Base-by-base conservation (phyloP, 2,329 filamentous ascomycete species). In the Epichloe typhina region DNA sequence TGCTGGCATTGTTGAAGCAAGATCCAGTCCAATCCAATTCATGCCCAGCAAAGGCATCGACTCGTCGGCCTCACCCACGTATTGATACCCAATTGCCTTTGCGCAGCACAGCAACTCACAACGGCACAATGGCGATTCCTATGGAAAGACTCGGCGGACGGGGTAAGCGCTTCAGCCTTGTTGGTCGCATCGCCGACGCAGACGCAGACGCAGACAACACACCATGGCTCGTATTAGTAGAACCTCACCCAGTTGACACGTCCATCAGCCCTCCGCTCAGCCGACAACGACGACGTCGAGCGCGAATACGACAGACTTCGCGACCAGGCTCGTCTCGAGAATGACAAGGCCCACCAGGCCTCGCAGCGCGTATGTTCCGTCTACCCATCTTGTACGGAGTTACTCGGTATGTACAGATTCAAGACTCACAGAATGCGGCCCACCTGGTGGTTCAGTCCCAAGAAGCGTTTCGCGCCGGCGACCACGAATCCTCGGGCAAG, bases 271-370 rank as follows among this genome's bases (percentile, higher is more conserved):
- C 88, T 91, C 72, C 87, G 83, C 68, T 83, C 88, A 65, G 76
- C 75, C 53, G 74, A 82, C 58, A 80, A 79, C 62, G 72, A 72
- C 58, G 76, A 83, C 53, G 74, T 80, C 50, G 90, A 97, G 72
- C 80, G 76, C 58, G 90, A 97, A 71, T 97, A 97, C 69, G 90
- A 97, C 65, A 86, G 88, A 50, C 78, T 97, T 43, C 88, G 93
- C 61, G 83, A 84, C 58, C 76, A 90, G 17, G 93, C 91, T 17
- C 82, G 87, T 56, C 75, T 82, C 60, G 90, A 95, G 73, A 88
- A 85, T 52, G 72, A 75, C 48, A 88, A 93, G 71, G 85, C 88
- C 58, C 80, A 80, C 56, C 75, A 78, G 49, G 95, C 86, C 71
- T 90, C 89, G 62, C 80, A 88, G 56, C 74, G 75, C 62, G 84